Evolutionary conservation across 805 yeast genomes (phyloP).

Genomic region (Teunomyces barrocoloradensis): DNA sequence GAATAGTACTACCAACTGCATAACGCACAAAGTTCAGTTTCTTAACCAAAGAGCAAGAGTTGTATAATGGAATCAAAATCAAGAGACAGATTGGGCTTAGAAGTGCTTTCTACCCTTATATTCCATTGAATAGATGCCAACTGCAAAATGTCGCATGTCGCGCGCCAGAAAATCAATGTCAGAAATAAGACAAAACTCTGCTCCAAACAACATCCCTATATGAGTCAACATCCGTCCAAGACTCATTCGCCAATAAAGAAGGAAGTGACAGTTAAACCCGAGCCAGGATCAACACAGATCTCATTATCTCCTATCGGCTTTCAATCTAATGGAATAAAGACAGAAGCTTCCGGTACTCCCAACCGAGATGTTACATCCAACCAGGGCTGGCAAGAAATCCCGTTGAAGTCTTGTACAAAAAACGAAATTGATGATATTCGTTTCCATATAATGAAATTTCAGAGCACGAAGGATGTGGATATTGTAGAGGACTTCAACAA

Average conservation of each 20-base stretch:
- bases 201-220: slow-evolving; percentile 12
- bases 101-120: too few species aligned
- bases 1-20: not conserved
- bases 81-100: too few species aligned
- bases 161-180: not conserved
- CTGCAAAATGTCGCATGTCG: slow-evolving; percentile 1
- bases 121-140: not conserved
- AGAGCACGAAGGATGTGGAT: slow-evolving; percentile 66
- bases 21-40: too few species aligned
- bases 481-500: slow-evolving; percentile 67
- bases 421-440: slow-evolving; percentile 72
- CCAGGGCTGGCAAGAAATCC: slow-evolving; percentile 49
- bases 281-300: not conserved
- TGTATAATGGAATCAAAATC: too few species aligned
- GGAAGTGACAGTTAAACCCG: slow-evolving; percentile 18
- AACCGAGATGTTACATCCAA: slow-evolving; percentile 5
- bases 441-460: slow-evolving; percentile 80
- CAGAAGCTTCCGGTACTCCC: not conserved
- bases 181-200: slow-evolving; percentile 3
- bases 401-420: slow-evolving; percentile 67
- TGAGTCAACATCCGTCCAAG: slow-evolving; percentile 17
- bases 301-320: slow-evolving; percentile 1
- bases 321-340: slow-evolving; percentile 1
- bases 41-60: too few species aligned
- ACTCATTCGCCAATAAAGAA: slow-evolving; percentile 21